Percentiles rank a stretch among this genome's conserved stretches.
phyloP scores from a whole-genome alignment of 2,329 filamentous ascomycete genomes.

The Cercospora zeina region DNA sequence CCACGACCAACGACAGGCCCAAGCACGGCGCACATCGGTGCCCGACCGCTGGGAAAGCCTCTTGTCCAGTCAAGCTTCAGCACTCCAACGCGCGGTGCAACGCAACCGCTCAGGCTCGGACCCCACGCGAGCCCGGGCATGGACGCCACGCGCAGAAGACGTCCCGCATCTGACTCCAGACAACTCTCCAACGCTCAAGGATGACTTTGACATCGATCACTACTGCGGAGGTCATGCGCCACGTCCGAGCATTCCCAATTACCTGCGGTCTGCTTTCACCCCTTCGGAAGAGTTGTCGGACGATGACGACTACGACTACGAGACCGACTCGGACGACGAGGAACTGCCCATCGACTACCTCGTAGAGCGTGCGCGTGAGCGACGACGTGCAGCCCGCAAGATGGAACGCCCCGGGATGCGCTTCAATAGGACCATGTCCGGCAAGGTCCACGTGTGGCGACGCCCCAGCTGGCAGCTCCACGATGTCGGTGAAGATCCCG shows the following conservation, averaged over 20 bases:
- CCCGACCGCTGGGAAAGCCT: constrained; percentile 34
- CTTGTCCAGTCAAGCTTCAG: constrained; percentile 31
- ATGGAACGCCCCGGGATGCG: constrained; percentile 36
- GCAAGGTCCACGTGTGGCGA: constrained; percentile 37
- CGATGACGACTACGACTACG: constrained; percentile 29
- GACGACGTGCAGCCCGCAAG: constrained; percentile 24
- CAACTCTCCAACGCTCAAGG: constrained; percentile 36
- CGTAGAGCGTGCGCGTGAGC: constrained; percentile 31
- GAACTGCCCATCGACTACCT: constrained; percentile 34
- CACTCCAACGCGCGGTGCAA: constrained; percentile 33
- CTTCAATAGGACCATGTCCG: constrained; percentile 36
- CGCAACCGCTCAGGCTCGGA: constrained; percentile 29
- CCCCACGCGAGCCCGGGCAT: constrained; percentile 17
- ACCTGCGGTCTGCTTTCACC: constrained; percentile 28
- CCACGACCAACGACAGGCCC: constrained; percentile 33
- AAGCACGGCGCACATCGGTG: constrained; percentile 30
- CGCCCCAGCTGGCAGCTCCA: constrained; percentile 36
- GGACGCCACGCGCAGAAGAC: constrained; percentile 29
- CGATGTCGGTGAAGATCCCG: constrained; percentile 35
- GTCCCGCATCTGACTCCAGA: constrained; percentile 40
- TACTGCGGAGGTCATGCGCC: constrained; percentile 20
- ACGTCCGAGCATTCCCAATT: constrained; percentile 28
- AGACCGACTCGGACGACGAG: constrained; percentile 29
- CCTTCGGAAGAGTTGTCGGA: constrained; percentile 24
- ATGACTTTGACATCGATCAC: constrained; percentile 35